These are phyloP conservation scores for Pichia norvegensis DNA, from an alignment of 1,139 yeast genomes.

Conservation along the genomic window DNA sequence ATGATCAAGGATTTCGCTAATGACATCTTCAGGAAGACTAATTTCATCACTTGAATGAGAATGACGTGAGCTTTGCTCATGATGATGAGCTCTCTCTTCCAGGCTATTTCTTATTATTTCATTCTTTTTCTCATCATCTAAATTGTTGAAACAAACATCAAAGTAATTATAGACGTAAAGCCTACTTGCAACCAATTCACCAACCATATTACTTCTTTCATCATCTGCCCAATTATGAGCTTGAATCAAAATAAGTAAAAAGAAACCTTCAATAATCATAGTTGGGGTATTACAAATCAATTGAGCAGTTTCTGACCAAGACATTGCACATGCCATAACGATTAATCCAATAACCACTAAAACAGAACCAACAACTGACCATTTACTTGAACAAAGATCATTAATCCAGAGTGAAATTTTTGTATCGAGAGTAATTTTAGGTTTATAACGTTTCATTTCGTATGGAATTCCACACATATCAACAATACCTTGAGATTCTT, in stretches of 20 bases:
- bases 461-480: constrained; percentile 46
- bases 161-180: constrained; percentile 1
- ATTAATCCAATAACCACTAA: constrained; percentile 25
- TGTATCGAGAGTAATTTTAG: constrained; percentile 4
- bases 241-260: constrained; percentile 30
- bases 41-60: not conserved
- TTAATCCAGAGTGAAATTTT: not conserved
- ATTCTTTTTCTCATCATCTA: not conserved
- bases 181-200: constrained; percentile 6
- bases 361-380: constrained; percentile 13
- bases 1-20: not conserved
- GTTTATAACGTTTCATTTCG: constrained; percentile 9
- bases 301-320: constrained; percentile 33
- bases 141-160: not conserved
- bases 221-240: constrained; percentile 26
- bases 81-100: not conserved
- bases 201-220: constrained; percentile 7
- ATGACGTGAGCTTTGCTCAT: not conserved
- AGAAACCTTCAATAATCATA: constrained; percentile 29
- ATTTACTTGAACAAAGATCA: not conserved
- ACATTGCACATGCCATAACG: constrained; percentile 26
- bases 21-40: not conserved
- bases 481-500: constrained; percentile 62
- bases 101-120: not conserved
- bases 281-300: constrained; percentile 32